phyloP scores from a whole-genome alignment of 2,329 filamentous ascomycete species.

The Tolypocladium amazonense region DNA sequence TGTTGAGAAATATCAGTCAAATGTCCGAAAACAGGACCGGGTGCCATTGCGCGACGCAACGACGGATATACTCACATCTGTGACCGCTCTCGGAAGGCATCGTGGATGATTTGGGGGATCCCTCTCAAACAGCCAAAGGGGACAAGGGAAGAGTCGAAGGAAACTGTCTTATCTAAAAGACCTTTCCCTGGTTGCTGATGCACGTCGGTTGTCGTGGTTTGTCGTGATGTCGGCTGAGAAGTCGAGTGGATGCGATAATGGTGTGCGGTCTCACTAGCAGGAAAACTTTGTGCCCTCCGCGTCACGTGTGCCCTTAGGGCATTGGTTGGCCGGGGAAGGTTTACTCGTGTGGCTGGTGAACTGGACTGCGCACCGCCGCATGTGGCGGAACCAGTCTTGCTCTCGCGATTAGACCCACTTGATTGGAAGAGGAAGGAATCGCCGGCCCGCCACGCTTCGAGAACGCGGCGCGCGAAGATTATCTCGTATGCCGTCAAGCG shows the following conservation, averaged over 20 bases:
- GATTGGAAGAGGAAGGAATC: not conserved
- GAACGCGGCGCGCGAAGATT: not conserved
- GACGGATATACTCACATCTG: conserved; percentile 58
- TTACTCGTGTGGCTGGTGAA: conserved; percentile 1
- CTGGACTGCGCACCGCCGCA: not conserved
- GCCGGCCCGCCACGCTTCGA: not conserved
- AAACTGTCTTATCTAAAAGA: conserved; percentile 35
- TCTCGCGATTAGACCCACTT: not conserved
- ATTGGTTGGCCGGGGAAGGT: not conserved
- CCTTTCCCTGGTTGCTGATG: conserved; percentile 29
- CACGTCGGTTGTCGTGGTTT: conserved; percentile 25
- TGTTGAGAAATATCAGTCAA: conserved; percentile 33
- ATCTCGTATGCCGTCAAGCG: not conserved
- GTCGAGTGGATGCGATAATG: conserved; percentile 23
- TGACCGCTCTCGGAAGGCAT: conserved; percentile 85
- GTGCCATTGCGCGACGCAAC: not conserved
- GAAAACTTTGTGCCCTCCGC: conserved; percentile 23
- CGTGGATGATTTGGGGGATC: conserved; percentile 45
- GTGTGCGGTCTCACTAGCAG: conserved; percentile 22
- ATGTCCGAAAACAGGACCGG: not conserved
- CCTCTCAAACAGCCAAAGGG: conserved; percentile 36
- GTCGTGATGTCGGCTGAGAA: conserved; percentile 24
- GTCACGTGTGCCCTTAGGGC: conserved; percentile 26
- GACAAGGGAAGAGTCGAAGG: conserved; percentile 25
- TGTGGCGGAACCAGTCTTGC: conserved; percentile 1